Evolutionary conservation across 192 early-diverging fungal species (phyloP), one percentile per base, ranked within the genome.

Genomic region (Backusella mclennaniae): DNA sequence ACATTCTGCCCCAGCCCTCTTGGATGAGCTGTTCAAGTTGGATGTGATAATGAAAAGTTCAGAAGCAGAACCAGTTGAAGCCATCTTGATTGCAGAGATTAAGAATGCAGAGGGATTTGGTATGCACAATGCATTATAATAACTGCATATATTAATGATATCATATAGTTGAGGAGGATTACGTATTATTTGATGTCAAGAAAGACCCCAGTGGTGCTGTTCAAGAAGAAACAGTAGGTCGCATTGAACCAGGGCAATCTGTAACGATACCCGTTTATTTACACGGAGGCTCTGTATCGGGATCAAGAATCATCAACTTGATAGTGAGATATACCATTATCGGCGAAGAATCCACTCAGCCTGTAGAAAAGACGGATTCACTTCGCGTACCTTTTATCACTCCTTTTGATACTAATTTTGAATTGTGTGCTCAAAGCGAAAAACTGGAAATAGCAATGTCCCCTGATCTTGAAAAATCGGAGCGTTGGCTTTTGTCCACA

Each of bases 1-100:
- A 1, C 88, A 93, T 70, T 73, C 73, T 26, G 79, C 92, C 1
- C 92, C 93, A 19, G 90, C 89, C 1, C 78, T 90, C n/a, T 71
- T 95, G 69, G 90, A 95, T 69, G 92, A 94, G 72, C 77, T 85
- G 17, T 92, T 89, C 73, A 85, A 85, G 17, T 75, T 95, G 14
- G 77, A 79, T 35, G 77, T 95, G n/a, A 87, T 80, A n/a, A 73
- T 94, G 3, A 80, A 80, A 17, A 95, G 93, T 77, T 83, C 88
- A 11, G 93, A 95, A 74, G 26, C 59, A 1, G 86, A 89, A 29
- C 75, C 87, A 9, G 82, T 95, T 12, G 79, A 90, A 49, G 91
- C 85, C 15, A 82, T 82, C 36, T 73, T 93, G 49, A 84, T 88
- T 63, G 85, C 91, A 15, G 92, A 91, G 39, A 86, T 94, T 52